phyloP scores from a whole-genome alignment of 352 stramenopile genomes.

The Pythium utonaiense region DNA sequence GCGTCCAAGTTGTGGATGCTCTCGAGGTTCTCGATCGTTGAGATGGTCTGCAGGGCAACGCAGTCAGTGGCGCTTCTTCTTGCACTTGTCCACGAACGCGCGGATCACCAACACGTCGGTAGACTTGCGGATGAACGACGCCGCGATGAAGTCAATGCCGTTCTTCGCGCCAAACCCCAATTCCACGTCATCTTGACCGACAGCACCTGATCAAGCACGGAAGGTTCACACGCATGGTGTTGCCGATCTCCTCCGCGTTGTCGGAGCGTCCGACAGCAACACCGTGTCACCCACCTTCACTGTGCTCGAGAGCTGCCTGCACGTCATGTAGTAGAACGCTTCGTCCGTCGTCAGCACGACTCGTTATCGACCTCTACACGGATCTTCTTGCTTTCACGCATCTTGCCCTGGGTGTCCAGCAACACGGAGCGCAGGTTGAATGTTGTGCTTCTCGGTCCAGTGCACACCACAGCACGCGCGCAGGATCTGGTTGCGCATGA shows the following conservation, averaged over 20 bases:
- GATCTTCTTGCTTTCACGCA: conserved; percentile 87
- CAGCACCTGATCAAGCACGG: conserved; percentile 90
- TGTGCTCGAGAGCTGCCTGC: conserved; percentile 83
- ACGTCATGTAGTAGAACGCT: conserved; percentile 89
- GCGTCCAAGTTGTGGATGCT: conserved; percentile 93
- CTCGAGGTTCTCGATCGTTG: conserved; percentile 96
- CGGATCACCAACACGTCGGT: conserved; percentile 93
- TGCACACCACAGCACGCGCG: conserved; percentile 82
- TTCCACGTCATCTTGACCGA: conserved; percentile 96
- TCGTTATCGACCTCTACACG: conserved; percentile 75
- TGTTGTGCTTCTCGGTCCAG: conserved; percentile 44
- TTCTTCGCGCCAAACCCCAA: conserved; percentile 93
- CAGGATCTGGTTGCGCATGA: conserved; percentile 72
- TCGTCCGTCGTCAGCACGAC: conserved; percentile 87
- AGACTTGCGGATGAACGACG: conserved; percentile 97
- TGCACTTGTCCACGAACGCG: conserved; percentile 78
- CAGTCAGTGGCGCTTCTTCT: conserved; percentile 67
- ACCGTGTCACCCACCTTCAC: conserved; percentile 84
- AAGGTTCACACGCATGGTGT: conserved; percentile 96
- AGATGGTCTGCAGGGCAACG: conserved; percentile 94
- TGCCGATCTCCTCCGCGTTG: conserved; percentile 94
- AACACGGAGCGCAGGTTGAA: conserved; percentile 92
- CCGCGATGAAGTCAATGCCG: conserved; percentile 97
- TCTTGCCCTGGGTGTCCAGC: conserved; percentile 92
- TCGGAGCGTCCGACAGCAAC: conserved; percentile 90